Evolutionary conservation across 345 rosid genomes (phyloP).

Genomic region (Murraya paniculata): DNA sequence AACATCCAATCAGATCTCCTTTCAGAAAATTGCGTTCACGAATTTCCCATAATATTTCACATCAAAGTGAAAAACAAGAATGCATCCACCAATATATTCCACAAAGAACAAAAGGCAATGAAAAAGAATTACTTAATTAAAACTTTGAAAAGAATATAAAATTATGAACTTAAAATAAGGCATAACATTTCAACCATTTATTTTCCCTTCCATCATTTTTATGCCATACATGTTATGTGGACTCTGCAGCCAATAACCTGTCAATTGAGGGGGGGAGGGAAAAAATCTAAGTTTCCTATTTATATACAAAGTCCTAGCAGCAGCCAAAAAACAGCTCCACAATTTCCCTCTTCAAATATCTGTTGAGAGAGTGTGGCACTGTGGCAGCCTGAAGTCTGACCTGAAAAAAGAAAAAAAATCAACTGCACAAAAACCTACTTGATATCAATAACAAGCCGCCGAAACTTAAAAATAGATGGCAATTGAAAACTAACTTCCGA

Average conservation of each 20-base stretch:
- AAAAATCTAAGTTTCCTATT: constrained; percentile 30
- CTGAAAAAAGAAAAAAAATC: neutral
- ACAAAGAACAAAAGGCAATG: neutral
- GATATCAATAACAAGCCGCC: neutral
- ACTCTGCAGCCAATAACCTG: constrained; percentile 14
- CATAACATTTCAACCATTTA: constrained; percentile 22
- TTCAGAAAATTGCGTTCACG: neutral
- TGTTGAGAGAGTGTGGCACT: neutral
- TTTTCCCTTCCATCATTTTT: constrained; percentile 24
- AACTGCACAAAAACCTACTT: no score
- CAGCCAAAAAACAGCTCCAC: constrained; percentile 23
- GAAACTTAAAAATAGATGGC: neutral
- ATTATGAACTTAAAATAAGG: neutral
- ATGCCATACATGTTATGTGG: constrained; percentile 23
- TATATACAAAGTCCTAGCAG: constrained; percentile 43
- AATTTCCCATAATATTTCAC: neutral
- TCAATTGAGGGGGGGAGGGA: neutral
- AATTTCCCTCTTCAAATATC: constrained; percentile 11
- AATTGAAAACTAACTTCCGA: neutral
- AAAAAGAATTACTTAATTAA: neutral
- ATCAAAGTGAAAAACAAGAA: neutral
- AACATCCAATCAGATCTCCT: no score
- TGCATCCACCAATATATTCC: neutral
- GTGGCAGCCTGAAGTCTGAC: constrained; percentile 9
- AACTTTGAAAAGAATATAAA: neutral